Conservation (phyloP, 2,329 filamentous ascomycete species). For the Esteya vermicola region DNA sequence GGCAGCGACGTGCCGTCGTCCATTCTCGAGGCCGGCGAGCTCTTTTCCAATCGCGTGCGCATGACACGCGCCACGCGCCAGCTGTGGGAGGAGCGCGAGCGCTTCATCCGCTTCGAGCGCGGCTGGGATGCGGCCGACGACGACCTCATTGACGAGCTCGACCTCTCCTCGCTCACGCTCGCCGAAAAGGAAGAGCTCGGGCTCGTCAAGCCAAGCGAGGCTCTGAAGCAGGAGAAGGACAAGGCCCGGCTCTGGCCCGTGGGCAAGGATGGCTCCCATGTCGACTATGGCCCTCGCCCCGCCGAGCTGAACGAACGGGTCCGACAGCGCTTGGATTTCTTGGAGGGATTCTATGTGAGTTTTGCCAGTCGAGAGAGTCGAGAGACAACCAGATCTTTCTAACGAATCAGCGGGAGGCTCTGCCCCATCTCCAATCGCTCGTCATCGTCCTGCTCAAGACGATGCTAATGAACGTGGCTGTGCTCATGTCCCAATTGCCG, state of each 20-base stretch:
- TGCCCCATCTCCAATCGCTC: slow-evolving; percentile 82
- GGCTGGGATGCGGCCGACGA: slow-evolving; percentile 57
- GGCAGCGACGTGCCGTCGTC: slow-evolving; percentile 90
- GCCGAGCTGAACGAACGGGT: slow-evolving; percentile 35
- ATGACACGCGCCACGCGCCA: slow-evolving; percentile 87
- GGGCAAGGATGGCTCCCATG: slow-evolving; percentile 12
- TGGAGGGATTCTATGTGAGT: slow-evolving; percentile 79
- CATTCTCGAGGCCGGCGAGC: slow-evolving; percentile 83
- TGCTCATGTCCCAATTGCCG: slow-evolving; percentile 52
- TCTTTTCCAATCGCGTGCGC: slow-evolving; percentile 80
- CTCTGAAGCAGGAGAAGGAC: not conserved
- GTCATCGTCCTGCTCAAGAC: slow-evolving; percentile 87
- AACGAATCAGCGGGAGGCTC: slow-evolving; percentile 44
- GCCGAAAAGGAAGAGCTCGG: slow-evolving; percentile 33
- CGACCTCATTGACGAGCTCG: slow-evolving; percentile 24
- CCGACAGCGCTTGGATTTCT: slow-evolving; percentile 51
- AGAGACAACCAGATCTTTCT: no score
- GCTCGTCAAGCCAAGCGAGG: slow-evolving; percentile 23
- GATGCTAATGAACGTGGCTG: slow-evolving; percentile 74
- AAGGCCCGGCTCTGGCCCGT: no score
- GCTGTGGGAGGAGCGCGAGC: slow-evolving; percentile 86
- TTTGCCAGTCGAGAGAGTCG: slow-evolving; percentile 51
- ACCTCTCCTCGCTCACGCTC: slow-evolving; percentile 20
- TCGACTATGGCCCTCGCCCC: slow-evolving; percentile 36
- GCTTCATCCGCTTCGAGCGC: slow-evolving; percentile 80